phyloP scores from a whole-genome alignment of 805 yeast species.

The Grigorovia jiainica region DNA sequence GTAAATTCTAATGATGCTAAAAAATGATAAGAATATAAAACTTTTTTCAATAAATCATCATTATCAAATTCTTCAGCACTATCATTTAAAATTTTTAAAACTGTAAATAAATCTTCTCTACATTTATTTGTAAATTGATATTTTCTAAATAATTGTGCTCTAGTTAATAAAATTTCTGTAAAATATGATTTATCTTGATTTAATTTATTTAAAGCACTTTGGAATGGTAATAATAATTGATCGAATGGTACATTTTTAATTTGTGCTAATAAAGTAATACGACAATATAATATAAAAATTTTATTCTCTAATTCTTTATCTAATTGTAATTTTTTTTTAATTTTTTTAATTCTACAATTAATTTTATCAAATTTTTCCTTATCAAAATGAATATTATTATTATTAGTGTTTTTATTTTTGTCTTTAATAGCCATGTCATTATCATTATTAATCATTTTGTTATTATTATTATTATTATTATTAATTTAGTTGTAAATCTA shows the following conservation, averaged over 20 bases:
- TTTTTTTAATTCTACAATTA: background rate
- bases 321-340: background rate
- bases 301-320: conserved; percentile 1
- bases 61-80: conserved; percentile 4
- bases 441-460: no score
- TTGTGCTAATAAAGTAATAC: conserved; percentile 12
- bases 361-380: no score
- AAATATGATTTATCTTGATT: conserved; percentile 7
- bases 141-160: conserved; percentile 18
- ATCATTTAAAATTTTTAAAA: conserved; percentile 9
- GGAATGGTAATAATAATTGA: conserved; percentile 8
- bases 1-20: conserved; percentile 9
- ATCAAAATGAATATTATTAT: no score
- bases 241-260: conserved; percentile 4
- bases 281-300: conserved; percentile 11
- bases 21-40: conserved; percentile 10
- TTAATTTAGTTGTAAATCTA: background rate
- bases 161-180: conserved; percentile 14
- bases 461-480: no score
- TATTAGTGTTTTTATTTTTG: background rate
- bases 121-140: conserved; percentile 7
- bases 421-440: background rate
- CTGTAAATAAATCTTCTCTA: conserved; percentile 9
- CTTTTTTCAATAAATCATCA: conserved; percentile 9
- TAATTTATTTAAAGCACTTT: conserved; percentile 8